Conservation (phyloP, 2,329 filamentous ascomycete species). For the Camptophora hylomeconis region DNA sequence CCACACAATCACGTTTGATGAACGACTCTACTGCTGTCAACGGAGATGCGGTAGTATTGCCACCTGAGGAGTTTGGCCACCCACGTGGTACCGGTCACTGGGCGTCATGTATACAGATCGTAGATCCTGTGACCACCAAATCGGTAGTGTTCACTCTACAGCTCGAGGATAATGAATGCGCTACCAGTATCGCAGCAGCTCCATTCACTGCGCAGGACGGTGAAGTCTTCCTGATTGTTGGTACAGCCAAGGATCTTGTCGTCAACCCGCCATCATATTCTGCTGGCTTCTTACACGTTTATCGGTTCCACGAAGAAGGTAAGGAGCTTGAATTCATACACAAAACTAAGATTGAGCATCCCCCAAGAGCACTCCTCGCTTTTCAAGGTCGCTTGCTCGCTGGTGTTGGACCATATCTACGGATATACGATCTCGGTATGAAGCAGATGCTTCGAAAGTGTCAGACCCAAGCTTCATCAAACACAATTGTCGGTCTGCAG, state of each 20-base stretch:
- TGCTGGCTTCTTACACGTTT: constrained; percentile 81
- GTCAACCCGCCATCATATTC: constrained; percentile 63
- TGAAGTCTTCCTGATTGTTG: constrained; percentile 84
- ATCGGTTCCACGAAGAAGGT: constrained; percentile 79
- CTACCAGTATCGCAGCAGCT: constrained; percentile 72
- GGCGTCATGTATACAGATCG: constrained; percentile 87
- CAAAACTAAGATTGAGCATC: constrained; percentile 84
- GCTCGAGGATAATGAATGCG: constrained; percentile 78
- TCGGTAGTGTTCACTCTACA: constrained; percentile 65
- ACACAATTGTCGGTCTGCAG: constrained; percentile 76
- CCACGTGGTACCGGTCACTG: constrained; percentile 72
- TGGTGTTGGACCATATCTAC: constrained; percentile 70
- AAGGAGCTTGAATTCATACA: constrained; percentile 85
- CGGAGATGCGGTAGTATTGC: constrained; percentile 56
- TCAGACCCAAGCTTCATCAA: constrained; percentile 64
- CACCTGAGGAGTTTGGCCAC: constrained; percentile 78
- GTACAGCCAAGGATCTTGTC: constrained; percentile 81
- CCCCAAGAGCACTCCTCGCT: constrained; percentile 74
- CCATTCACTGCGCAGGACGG: constrained; percentile 80
- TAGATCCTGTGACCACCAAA: constrained; percentile 71
- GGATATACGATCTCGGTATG: constrained; percentile 87
- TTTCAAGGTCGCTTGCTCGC: constrained; percentile 85
- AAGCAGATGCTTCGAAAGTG: constrained; percentile 85
- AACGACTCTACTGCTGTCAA: constrained; percentile 58
- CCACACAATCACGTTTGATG: constrained; percentile 62